Conservation (phyloP, 441 rosid genomes). For the Euphorbia celastroides region DNA sequence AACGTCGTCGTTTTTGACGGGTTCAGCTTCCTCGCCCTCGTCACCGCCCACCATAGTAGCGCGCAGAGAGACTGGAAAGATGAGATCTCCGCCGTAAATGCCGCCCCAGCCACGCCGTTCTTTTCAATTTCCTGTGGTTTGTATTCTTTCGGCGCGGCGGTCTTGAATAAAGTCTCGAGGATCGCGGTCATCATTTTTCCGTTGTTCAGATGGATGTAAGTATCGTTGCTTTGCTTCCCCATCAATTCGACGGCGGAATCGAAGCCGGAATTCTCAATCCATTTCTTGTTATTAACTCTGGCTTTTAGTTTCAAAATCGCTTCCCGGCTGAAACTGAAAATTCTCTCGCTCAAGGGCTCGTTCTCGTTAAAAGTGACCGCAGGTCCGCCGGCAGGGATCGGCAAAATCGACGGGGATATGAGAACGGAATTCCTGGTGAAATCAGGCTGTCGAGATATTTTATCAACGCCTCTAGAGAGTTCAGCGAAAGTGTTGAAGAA, state of each 20-base stretch:
- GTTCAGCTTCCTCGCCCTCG: constrained; percentile 67
- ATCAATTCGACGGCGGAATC: constrained; percentile 22
- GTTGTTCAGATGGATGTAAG: constrained; percentile 19
- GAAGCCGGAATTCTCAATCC: constrained; percentile 20
- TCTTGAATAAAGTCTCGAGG: constrained; percentile 30
- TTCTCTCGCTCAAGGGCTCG: constrained; percentile 72
- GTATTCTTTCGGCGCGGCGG: constrained; percentile 19
- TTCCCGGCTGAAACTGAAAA: constrained; percentile 70
- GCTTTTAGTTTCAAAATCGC: constrained; percentile 56
- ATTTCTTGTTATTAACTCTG: constrained; percentile 40
- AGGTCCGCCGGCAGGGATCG: constrained; percentile 76
- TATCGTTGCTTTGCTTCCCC: constrained; percentile 62
- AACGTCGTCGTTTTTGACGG: constrained; percentile 60
- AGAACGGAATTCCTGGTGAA: constrained; percentile 56
- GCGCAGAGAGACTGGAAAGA: constrained; percentile 83
- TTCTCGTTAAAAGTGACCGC: constrained; percentile 54
- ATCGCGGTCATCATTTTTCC: constrained; percentile 28
- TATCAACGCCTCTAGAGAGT: constrained; percentile 43
- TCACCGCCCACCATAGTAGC: constrained; percentile 78
- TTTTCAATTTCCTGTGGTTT: constrained; percentile 17
- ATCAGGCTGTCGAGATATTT: constrained; percentile 49
- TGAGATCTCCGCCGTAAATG: constrained; percentile 38
- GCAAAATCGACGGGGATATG: constrained; percentile 46
- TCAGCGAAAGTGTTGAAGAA: constrained; percentile 85
- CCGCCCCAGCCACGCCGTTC: not conserved